Base-by-base conservation (phyloP, 768 basidiomycete species). In the Phlebiopsis flavidoalba region DNA sequence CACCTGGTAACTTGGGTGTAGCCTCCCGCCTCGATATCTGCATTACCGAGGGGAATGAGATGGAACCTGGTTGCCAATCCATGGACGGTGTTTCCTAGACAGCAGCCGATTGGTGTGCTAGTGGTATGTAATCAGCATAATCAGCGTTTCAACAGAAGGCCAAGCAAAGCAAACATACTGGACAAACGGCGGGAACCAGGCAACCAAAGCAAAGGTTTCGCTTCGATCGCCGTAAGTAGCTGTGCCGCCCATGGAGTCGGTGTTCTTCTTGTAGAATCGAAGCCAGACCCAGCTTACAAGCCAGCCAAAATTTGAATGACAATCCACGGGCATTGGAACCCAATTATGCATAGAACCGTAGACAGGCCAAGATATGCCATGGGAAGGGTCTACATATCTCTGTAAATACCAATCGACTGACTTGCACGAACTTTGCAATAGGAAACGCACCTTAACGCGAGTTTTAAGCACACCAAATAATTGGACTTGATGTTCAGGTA, bases 301-400 rank as follows among this genome's bases (percentile, higher is more conserved):
- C 94, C 96, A 99, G n/a, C 96, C 97, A 72, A 98, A 99, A n/a
- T n/a, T 70, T 99, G 97, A 64, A 98, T 95, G 69, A 95, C 76
- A 54, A 95, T 93, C 79, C 86, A 96, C 15, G 93, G 94, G 60
- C 86, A 88, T 71, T 94, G 94, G 75, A 88, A 88, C 21, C 93
- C 94, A 49, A 94, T 60, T 52, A 96, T 65, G 63, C 87, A 89
- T 75, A 93, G 79, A 26, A 97, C 81, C 61, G 90, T 93, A 10
- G 95, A 98, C 59, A 98, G 74, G 1, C 91, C 89, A 61, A 98
- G 81, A 74, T 98, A 94, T 36, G 87, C 85, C 88, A 98, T 97
- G n/a, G 96, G 96, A 33, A 98, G 75, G 8, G 81, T 85, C 95
- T 98, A 33, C 22, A 15, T 49, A 19, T 10, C 3, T 11, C 10